Conservation (phyloP, 1,284 basidiomycete genomes). For the Cutaneotrichosporon sp. region DNA sequence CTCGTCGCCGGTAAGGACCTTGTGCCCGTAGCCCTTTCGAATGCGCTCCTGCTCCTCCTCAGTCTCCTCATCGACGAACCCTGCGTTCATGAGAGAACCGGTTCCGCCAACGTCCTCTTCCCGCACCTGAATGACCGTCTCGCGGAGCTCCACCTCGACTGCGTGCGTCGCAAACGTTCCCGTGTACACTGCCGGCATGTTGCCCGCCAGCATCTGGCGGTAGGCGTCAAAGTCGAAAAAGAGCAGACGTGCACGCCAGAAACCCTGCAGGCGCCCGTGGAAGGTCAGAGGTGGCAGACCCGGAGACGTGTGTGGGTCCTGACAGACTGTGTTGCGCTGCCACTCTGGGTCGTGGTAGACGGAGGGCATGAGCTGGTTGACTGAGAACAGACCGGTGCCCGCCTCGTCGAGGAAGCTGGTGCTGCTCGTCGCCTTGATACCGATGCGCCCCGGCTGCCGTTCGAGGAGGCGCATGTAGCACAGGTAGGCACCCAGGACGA, state of each 20-base stretch:
- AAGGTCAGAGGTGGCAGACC: slow-evolving; percentile 55
- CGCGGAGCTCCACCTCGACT: slow-evolving; percentile 45
- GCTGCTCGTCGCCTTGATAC: slow-evolving; percentile 30
- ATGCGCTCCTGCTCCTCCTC: slow-evolving; percentile 38
- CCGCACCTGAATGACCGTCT: slow-evolving; percentile 48
- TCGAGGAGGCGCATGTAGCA: slow-evolving; percentile 44
- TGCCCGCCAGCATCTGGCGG: slow-evolving; percentile 56
- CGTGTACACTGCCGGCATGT: slow-evolving; percentile 53
- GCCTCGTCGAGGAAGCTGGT: slow-evolving; percentile 26
- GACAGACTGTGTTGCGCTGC: slow-evolving; percentile 52
- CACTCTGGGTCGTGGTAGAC: slow-evolving; percentile 53
- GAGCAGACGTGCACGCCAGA: slow-evolving; percentile 58
- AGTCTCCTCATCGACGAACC: slow-evolving; percentile 41
- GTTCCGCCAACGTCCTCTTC: slow-evolving; percentile 49
- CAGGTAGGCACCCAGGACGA: slow-evolving; percentile 39
- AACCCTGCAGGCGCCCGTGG: slow-evolving; percentile 54
- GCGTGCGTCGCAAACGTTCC: slow-evolving; percentile 49
- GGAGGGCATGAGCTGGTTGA: slow-evolving; percentile 41
- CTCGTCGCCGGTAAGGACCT: slow-evolving; percentile 35
- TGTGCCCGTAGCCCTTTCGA: slow-evolving; percentile 41
- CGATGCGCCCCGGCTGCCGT: slow-evolving; percentile 40
- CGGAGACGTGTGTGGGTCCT: slow-evolving; percentile 52
- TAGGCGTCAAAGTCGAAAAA: slow-evolving; percentile 60
- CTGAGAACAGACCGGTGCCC: slow-evolving; percentile 29
- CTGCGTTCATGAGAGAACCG: slow-evolving; percentile 43